Base-by-base conservation (phyloP, 2,329 filamentous ascomycete genomes). In the Daldinia sp. region DNA sequence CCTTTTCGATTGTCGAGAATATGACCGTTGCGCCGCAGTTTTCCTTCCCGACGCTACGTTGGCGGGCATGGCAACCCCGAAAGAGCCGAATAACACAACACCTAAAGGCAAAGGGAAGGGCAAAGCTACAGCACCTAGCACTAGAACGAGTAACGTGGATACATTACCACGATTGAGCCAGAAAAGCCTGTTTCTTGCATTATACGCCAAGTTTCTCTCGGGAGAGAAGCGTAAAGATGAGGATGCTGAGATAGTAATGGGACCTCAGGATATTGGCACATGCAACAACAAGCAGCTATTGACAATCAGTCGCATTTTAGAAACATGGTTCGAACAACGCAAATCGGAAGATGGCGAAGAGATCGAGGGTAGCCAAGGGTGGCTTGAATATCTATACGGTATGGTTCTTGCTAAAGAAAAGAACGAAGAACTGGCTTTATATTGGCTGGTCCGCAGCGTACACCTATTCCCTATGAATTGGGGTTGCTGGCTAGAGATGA, bases 211-310 rank as follows among this genome's bases (percentile, higher is more conserved):
- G 77, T 94, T 94, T 77, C 88, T 98, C 71, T 92, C 94, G 0
- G 96, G 96, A 1, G 96, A 99, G 84, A 98, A 98, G 84, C 90
- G 93, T 72, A 97, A 95, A 80, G 93, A 97, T 75, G 96, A 99
- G 80, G 95, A 98, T 65, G 93, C 93, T 23, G 96, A 99, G 81
- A 98, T 98, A 92, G 93, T 99, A 57, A 89, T 98, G 81, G 96
- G 96, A 0, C 95, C 96, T 1, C 90, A 94, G 65, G 96, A 99
- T 80, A 90, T 93, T 13, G 94, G 94, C 1, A 90, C 90, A 35
- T 92, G 93, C 1, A 81, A 89, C 66, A 99, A 99, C 79, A 93
- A 94, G 78, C 93, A 98, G 78, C 82, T 99, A 33, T 85, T 92
- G 2, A 86, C 88, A 0, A 88, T 98, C 41, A 90, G 92, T 20